A percentile compares a stretch with the other conserved stretches of the same genome.
These are phyloP conservation scores for Solanum gracilifrons DNA, from an alignment of 257 asterid genomes.

Conservation along the genomic window DNA sequence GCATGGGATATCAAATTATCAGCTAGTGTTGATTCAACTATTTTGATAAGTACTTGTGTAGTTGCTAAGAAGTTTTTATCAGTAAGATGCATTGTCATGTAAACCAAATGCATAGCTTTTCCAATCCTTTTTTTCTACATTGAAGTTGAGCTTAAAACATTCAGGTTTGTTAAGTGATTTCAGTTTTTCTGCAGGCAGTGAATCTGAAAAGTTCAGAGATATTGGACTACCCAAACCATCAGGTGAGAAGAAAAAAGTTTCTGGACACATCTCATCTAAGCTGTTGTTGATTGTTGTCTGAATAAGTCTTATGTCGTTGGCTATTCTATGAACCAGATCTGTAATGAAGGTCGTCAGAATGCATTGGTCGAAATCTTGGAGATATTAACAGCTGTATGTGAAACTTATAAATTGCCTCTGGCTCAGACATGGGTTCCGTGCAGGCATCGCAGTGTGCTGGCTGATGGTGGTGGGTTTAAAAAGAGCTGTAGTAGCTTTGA, in stretches of 20 bases:
- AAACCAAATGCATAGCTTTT: background rate
- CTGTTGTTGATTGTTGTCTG: background rate
- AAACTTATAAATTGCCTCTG: conserved; percentile 70
- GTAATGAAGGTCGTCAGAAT: conserved; percentile 84
- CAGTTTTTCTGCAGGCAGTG: conserved; percentile 69
- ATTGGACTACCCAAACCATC: conserved; percentile 62
- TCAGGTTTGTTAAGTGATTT: conserved; percentile 9
- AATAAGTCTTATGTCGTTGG: conserved; percentile 1
- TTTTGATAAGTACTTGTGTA: background rate
- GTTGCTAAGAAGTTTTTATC: background rate
- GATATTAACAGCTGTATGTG: conserved; percentile 76
- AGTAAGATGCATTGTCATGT: background rate
- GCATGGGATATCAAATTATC: background rate
- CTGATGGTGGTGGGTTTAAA: conserved; percentile 74
- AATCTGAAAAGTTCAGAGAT: conserved; percentile 87
- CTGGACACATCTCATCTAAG: background rate
- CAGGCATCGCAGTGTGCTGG: conserved; percentile 67
- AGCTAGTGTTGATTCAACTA: background rate
- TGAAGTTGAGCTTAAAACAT: background rate
- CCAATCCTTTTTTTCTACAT: background rate
- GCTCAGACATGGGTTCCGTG: conserved; percentile 99
- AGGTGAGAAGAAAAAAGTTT: conserved; percentile 28
- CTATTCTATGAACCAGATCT: conserved; percentile 40
- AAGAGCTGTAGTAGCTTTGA: conserved; percentile 91
- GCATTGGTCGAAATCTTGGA: conserved; percentile 78